Percentiles rank a stretch among this genome's conserved stretches.
Conservation (phyloP, 1,284 basidiomycete genomes). For the Pseudomicrostroma phylloplanum region DNA sequence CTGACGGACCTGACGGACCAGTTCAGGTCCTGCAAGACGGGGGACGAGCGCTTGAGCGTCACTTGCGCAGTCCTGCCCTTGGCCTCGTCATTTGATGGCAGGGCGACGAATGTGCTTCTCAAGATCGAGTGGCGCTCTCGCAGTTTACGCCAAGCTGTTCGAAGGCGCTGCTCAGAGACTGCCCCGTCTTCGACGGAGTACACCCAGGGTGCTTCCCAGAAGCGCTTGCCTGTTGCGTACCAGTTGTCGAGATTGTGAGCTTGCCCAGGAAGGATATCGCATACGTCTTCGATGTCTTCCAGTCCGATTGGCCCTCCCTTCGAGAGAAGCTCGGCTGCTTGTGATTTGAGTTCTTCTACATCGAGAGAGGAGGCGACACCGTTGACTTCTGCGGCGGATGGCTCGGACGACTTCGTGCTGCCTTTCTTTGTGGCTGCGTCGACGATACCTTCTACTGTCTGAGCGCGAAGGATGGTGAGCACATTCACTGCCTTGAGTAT, state of each 20-base stretch:
- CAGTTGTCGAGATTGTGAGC: constrained; percentile 9
- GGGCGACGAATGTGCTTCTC: constrained; percentile 6
- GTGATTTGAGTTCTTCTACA: neutral
- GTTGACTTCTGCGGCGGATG: neutral
- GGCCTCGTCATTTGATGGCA: neutral
- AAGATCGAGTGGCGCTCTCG: neutral
- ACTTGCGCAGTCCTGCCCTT: neutral
- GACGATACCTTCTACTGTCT: constrained; percentile 11
- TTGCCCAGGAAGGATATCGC: constrained; percentile 8
- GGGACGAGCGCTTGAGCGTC: neutral
- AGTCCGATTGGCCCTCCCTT: neutral
- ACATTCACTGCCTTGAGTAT: constrained; percentile 1
- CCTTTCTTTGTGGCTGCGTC: constrained; percentile 2
- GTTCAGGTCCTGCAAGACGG: neutral
- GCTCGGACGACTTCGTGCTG: neutral
- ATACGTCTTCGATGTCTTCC: constrained; percentile 9
- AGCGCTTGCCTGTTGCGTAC: constrained; percentile 9
- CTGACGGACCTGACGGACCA: neutral
- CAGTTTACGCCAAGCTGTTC: neutral
- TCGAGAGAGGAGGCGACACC: neutral
- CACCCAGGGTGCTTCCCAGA: constrained; percentile 13
- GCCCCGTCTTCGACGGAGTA: neutral
- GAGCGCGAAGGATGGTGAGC: constrained; percentile 5
- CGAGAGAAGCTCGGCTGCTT: neutral
- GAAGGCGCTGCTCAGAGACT: neutral